Evolutionary conservation across 106 monocot genomes (phyloP).

Genomic region (Hemerocallis citrina): DNA sequence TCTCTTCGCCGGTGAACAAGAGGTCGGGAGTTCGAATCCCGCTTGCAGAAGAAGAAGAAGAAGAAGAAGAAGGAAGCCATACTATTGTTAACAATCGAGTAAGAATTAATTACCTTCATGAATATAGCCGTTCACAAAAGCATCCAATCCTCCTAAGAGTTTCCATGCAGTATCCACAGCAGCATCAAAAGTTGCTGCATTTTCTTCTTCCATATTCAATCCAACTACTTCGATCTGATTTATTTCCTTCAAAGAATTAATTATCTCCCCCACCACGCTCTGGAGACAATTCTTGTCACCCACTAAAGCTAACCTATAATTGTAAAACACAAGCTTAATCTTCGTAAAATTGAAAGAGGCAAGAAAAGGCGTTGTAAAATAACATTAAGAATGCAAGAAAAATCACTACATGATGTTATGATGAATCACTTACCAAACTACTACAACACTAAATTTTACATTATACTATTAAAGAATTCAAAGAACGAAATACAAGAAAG

Average conservation of each 20-base stretch:
- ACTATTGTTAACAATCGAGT: too few relatives aligned
- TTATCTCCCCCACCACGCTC: constrained; percentile 31
- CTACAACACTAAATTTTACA: not conserved
- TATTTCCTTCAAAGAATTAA: constrained; percentile 22
- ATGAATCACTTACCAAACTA: not conserved
- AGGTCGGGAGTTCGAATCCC: too few relatives aligned
- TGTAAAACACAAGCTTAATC: not conserved
- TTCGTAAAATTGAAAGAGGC: not conserved
- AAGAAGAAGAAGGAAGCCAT: too few relatives aligned
- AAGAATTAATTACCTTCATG: constrained; percentile 99
- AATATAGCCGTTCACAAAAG: constrained; percentile 70
- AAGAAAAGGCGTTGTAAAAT: not conserved
- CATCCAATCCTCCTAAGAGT: constrained; percentile 53
- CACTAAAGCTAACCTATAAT: constrained; percentile 70
- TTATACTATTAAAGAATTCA: not conserved
- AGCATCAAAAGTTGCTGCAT: constrained; percentile 51
- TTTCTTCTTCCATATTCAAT: constrained; percentile 59
- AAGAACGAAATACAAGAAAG: not conserved
- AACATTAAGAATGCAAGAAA: not conserved
- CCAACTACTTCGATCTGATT: constrained; percentile 44
- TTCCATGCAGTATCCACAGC: constrained; percentile 67
- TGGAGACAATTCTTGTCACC: constrained; percentile 52
- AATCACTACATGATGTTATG: not conserved
- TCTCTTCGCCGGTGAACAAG: too few relatives aligned
- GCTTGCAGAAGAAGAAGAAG: too few relatives aligned